Evolutionary conservation across 768 basidiomycete species (phyloP).

Genomic region (Xanthoconium purpureum): DNA sequence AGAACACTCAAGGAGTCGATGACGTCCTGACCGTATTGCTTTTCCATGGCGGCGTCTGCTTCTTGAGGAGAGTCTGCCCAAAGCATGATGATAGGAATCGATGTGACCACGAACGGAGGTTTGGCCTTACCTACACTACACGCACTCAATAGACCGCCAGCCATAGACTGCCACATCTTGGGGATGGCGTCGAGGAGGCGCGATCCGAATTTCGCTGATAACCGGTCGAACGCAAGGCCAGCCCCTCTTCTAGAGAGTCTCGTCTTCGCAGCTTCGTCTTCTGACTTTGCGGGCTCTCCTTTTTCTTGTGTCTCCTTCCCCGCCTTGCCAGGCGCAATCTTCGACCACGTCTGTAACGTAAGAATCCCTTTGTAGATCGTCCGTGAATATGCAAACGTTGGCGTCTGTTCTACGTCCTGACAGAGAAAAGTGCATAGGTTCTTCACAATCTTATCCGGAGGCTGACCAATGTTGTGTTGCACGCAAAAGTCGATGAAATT

Average conservation of each 20-base stretch:
- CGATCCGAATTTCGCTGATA: conserved; percentile 75
- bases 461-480: conserved; percentile 68
- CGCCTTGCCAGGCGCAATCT: conserved; percentile 32
- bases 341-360: conserved; percentile 55
- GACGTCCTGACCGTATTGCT: conserved; percentile 80
- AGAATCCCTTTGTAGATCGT: conserved; percentile 70
- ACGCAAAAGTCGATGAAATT: conserved; percentile 86
- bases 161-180: conserved; percentile 93
- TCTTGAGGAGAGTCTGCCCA: conserved; percentile 50
- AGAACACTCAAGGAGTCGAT: conserved; percentile 91
- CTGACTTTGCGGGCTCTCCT: conserved; percentile 41
- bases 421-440: conserved; percentile 97
- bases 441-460: conserved; percentile 94
- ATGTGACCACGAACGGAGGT: background rate
- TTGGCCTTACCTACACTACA: conserved; percentile 58
- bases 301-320: conserved; percentile 43
- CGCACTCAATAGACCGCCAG: conserved; percentile 66
- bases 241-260: conserved; percentile 84
- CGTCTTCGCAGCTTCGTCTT: conserved; percentile 57
- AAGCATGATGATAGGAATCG: background rate
- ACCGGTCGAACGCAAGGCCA: conserved; percentile 70
- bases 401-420: conserved; percentile 85
- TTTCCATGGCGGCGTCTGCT: conserved; percentile 64
- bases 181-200: conserved; percentile 77
- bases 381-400: conserved; percentile 74